phyloP scores from a whole-genome alignment of 352 stramenopile genomes.

The Hyaloperonospora arabidopsidis region DNA sequence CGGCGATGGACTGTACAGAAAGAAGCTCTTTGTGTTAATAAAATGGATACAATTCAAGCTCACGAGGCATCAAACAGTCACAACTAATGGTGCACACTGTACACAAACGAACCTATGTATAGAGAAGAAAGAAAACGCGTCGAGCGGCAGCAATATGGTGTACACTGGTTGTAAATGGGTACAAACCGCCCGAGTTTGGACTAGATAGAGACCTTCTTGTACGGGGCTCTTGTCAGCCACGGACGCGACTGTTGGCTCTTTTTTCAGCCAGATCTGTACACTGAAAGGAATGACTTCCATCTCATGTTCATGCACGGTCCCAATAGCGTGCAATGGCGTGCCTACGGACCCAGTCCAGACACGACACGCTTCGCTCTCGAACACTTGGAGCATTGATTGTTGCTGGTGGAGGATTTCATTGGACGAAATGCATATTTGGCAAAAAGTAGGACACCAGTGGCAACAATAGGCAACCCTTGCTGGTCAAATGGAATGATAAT shows the following conservation, averaged over 20 bases:
- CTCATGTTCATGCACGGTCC: constrained; percentile 25
- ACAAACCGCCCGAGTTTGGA: constrained; percentile 4
- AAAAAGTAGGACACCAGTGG: constrained; percentile 24
- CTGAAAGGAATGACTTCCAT: constrained; percentile 22
- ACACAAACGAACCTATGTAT: constrained; percentile 38
- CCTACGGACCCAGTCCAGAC: constrained; percentile 37
- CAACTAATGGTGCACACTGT: background rate
- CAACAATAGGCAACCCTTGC: background rate
- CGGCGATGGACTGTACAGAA: constrained; percentile 36
- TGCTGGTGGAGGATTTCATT: constrained; percentile 14
- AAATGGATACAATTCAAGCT: too few relatives aligned
- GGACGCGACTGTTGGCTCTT: background rate
- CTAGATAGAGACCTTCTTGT: constrained; percentile 23
- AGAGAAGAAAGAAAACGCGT: constrained; percentile 29
- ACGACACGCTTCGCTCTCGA: constrained; percentile 28
- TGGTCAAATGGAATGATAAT: too few relatives aligned
- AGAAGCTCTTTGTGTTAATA: background rate
- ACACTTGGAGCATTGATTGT: constrained; percentile 16
- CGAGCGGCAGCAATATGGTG: constrained; percentile 28
- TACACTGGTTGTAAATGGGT: constrained; percentile 5
- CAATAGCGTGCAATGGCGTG: constrained; percentile 22
- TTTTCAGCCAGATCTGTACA: constrained; percentile 25
- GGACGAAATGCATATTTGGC: constrained; percentile 7
- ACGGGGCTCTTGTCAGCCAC: constrained; percentile 3
- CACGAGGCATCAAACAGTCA: too few relatives aligned